Conservation (phyloP, 495 filamentous ascomycete species). For the Lindgomyces ingoldianus region DNA sequence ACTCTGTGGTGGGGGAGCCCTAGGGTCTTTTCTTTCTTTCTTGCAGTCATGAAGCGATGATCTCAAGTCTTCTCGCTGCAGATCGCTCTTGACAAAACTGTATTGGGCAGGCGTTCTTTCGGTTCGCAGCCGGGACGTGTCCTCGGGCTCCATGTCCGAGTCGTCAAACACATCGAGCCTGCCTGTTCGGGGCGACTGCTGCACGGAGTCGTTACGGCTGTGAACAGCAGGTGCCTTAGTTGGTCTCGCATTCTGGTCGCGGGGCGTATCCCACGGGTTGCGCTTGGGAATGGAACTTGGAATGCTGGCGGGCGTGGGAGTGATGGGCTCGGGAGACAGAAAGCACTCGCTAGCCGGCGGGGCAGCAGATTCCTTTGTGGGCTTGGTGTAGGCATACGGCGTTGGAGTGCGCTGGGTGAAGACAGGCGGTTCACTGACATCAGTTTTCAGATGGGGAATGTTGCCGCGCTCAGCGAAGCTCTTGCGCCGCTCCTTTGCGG, state of each 20-base stretch:
- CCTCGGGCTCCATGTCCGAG: conserved; percentile 26
- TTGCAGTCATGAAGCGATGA: conserved; percentile 25
- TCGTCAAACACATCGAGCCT: conserved; percentile 30
- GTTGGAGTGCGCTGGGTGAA: conserved; percentile 39
- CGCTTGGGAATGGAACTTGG: conserved; percentile 23
- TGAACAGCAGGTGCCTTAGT: conserved; percentile 10
- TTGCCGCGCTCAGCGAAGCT: conserved; percentile 36
- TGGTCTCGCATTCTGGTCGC: conserved; percentile 31
- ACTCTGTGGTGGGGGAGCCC: not conserved
- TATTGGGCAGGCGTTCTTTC: conserved; percentile 34
- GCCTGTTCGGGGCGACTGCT: conserved; percentile 17
- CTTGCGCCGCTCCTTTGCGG: conserved; percentile 24
- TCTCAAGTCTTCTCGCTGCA: conserved; percentile 33
- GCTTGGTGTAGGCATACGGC: conserved; percentile 44
- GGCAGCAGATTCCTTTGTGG: conserved; percentile 22
- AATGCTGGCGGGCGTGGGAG: conserved; percentile 20
- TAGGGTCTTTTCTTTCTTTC: conserved; percentile 7
- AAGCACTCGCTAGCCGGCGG: conserved; percentile 35
- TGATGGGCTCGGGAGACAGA: conserved; percentile 39
- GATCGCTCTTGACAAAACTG: conserved; percentile 36
- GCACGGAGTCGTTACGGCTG: conserved; percentile 26
- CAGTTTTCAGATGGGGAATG: conserved; percentile 39
- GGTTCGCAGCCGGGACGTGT: conserved; percentile 16
- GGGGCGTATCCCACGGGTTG: conserved; percentile 14
- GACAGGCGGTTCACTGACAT: conserved; percentile 38